These are phyloP conservation scores for Fusarium nygamai DNA, from an alignment of 2,329 filamentous ascomycete species.

Conservation along the genomic window DNA sequence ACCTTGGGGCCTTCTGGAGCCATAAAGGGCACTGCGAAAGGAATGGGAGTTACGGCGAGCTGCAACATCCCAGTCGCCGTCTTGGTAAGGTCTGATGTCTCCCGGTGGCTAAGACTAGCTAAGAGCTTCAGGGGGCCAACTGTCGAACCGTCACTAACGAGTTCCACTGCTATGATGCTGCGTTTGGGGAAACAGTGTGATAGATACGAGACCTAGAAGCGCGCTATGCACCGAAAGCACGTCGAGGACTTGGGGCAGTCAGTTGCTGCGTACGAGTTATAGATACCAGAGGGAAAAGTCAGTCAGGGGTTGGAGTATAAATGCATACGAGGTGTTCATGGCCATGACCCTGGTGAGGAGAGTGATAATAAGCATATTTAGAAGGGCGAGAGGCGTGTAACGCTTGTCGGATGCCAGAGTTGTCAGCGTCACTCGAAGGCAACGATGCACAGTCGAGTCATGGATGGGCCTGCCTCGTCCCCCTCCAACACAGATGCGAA, in stretches of 20 bases:
- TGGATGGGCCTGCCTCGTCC: neutral
- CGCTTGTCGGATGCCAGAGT: neutral
- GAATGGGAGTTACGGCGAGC: neutral
- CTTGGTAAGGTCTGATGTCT: neutral
- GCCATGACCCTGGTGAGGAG: too few species aligned
- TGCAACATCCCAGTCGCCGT: rapidly evolving
- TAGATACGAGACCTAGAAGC: rapidly evolving
- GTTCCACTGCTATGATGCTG: neutral
- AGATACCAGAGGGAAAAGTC: neutral
- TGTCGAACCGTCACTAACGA: neutral
- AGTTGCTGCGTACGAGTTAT: neutral
- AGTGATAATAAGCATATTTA: neutral
- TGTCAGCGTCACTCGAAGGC: neutral
- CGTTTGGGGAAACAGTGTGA: neutral
- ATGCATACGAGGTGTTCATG: neutral
- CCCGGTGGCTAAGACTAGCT: too few species aligned
- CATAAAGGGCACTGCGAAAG: rapidly evolving
- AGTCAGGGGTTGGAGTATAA: neutral
- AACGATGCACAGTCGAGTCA: neutral
- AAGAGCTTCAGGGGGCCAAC: neutral
- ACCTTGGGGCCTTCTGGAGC: rapidly evolving
- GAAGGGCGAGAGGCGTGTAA: neutral
- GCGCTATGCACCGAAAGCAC: neutral
- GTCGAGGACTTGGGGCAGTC: neutral
- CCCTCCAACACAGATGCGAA: neutral